Conservation (phyloP, 257 asterid species). For the Penstemon newberryi region DNA sequence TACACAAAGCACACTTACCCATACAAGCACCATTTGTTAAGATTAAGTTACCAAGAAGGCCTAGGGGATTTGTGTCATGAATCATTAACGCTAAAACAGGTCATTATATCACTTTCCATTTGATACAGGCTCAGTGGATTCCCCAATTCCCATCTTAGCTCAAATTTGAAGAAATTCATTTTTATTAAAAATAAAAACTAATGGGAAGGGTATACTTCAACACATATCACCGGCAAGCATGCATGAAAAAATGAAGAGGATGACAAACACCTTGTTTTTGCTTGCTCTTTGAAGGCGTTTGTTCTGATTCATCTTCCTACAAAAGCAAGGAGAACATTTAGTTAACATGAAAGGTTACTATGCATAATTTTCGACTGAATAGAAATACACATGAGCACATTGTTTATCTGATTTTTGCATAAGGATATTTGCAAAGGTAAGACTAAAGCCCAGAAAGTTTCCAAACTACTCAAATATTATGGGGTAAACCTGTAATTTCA, state of each 20-base stretch:
- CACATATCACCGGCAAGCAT: constrained; percentile 3
- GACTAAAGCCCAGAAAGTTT: too few species aligned
- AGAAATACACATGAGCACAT: too few species aligned
- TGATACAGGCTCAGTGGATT: background rate
- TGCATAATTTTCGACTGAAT: too few species aligned
- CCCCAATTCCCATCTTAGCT: constrained; percentile 7
- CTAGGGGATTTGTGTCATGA: background rate
- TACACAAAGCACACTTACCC: background rate
- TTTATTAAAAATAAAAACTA: background rate
- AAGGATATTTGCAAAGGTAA: too few species aligned
- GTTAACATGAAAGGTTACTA: background rate
- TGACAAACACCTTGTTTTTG: constrained; percentile 57
- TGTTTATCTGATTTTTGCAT: too few species aligned
- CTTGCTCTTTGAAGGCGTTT: constrained; percentile 39
- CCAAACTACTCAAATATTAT: too few species aligned
- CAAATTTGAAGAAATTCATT: background rate
- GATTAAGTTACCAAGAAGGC: background rate
- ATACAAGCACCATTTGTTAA: background rate
- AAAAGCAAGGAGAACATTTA: constrained; percentile 23
- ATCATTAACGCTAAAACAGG: background rate
- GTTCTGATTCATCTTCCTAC: constrained; percentile 60
- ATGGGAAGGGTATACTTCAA: background rate
- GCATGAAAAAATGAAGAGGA: constrained; percentile 20
- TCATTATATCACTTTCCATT: background rate
- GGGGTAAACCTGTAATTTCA: too few species aligned